A percentile compares a stretch with the other conserved stretches of the same genome.
These are phyloP conservation scores for Populus davidiana DNA, from an alignment of 345 rosid genomes.

Conservation along the genomic window DNA sequence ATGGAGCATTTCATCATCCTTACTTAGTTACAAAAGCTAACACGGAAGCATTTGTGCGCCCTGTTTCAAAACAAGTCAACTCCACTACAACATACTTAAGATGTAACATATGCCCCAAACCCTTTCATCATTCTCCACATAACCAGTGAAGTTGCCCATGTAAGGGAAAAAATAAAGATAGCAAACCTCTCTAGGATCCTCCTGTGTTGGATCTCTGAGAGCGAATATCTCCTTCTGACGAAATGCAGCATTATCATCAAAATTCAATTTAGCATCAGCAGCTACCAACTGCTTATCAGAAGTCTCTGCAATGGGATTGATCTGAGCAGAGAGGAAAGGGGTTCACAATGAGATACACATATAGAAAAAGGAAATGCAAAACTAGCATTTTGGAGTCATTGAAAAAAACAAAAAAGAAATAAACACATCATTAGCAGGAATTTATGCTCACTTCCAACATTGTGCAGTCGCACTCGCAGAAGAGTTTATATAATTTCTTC, in stretches of 20 bases:
- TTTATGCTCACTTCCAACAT: slow-evolving; percentile 82
- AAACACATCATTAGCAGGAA: background rate
- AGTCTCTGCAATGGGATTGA: slow-evolving; percentile 97
- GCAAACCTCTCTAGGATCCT: slow-evolving; percentile 93
- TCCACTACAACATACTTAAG: background rate
- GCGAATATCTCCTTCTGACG: slow-evolving; percentile 80
- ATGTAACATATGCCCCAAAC: background rate
- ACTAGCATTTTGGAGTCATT: background rate
- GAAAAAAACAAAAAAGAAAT: background rate
- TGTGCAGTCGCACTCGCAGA: slow-evolving; percentile 81
- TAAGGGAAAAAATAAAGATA: background rate
- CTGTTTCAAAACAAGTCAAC: background rate
- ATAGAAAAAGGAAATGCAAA: background rate
- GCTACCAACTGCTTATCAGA: slow-evolving; percentile 81
- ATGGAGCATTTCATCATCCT: background rate
- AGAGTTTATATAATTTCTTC: slow-evolving; percentile 90
- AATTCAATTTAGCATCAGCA: slow-evolving; percentile 99
- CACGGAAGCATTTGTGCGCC: background rate
- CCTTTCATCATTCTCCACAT: background rate
- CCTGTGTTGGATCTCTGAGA: slow-evolving; percentile 91
- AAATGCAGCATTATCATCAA: slow-evolving; percentile 97
- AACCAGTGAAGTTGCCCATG: background rate
- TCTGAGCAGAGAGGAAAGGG: slow-evolving; percentile 38
- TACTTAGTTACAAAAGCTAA: background rate
- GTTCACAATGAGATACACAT: slow-evolving; percentile 11